phyloP scores from a whole-genome alignment of 2,329 filamentous ascomycete genomes.

The Talaromyces rugulosus region DNA sequence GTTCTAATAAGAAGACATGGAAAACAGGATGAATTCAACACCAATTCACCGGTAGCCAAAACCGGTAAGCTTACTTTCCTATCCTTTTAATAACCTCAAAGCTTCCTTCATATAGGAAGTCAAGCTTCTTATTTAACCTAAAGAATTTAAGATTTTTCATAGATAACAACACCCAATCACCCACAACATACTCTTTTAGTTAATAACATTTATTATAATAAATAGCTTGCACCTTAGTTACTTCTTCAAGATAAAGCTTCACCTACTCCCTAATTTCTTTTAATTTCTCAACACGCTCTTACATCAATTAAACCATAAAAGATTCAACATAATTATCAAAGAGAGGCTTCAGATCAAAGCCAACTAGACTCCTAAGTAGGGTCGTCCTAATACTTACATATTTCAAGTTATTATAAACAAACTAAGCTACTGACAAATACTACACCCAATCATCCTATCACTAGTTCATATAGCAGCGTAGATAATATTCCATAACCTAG shows the following conservation, averaged over 20 bases:
- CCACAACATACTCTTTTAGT: not conserved
- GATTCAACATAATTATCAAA: too few relatives aligned
- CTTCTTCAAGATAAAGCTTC: too few relatives aligned
- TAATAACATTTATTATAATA: not conserved
- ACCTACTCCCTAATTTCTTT: too few relatives aligned
- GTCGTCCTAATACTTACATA: not conserved
- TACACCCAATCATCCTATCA: not conserved
- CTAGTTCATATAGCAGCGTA: not conserved
- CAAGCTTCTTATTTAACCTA: not conserved
- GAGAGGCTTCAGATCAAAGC: not conserved
- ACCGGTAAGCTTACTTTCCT: not conserved
- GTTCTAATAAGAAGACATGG: not conserved
- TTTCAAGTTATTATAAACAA: not conserved
- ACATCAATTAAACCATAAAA: too few relatives aligned
- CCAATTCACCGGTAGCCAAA: not conserved
- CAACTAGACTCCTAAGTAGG: not conserved
- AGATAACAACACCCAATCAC: not conserved
- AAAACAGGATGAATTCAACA: not conserved
- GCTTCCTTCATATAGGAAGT: too few relatives aligned
- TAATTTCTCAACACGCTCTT: too few relatives aligned
- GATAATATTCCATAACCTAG: too few relatives aligned
- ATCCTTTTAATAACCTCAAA: not conserved
- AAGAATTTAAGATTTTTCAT: not conserved
- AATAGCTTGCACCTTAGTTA: not conserved
- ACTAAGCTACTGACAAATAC: not conserved